Conservation (phyloP, 768 basidiomycete species). For the Boletus tomentosulus region DNA sequence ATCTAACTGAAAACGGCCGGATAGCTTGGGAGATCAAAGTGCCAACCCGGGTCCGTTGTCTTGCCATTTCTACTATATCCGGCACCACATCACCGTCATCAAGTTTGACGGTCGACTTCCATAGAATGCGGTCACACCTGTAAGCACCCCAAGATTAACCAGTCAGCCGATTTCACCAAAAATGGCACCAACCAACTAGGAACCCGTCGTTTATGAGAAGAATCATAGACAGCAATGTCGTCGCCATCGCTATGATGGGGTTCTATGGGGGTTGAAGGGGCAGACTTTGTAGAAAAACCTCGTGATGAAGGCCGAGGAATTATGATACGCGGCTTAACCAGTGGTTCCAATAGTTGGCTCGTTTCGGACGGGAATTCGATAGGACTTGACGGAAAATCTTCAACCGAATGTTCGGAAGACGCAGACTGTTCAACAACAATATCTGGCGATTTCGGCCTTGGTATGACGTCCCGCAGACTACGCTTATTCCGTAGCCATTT, state of each 20-base stretch:
- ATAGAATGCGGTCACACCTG: conserved; percentile 84
- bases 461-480: conserved; percentile 6
- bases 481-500: conserved; percentile 31
- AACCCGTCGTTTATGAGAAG: conserved; percentile 75
- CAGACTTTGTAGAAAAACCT: conserved; percentile 28
- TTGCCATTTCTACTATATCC: conserved; percentile 25
- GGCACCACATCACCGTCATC: conserved; percentile 41
- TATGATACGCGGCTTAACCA: conserved; percentile 16
- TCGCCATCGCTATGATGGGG: conserved; percentile 36
- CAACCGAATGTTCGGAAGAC: conserved; percentile 21
- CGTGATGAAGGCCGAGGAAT: conserved; percentile 27
- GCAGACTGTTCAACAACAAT: conserved; percentile 26
- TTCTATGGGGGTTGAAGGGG: conserved; percentile 32
- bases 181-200: conserved; percentile 68
- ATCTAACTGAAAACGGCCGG: conserved; percentile 40
- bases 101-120: conserved; percentile 65
- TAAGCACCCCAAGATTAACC: conserved; percentile 2
- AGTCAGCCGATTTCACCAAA: not conserved
- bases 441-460: conserved; percentile 19
- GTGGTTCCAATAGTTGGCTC: conserved; percentile 16
- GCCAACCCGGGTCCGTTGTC: conserved; percentile 46
- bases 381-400: conserved; percentile 23
- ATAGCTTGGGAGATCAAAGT: conserved; percentile 54
- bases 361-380: conserved; percentile 12
- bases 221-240: conserved; percentile 71